Evolutionary conservation across 2,329 filamentous ascomycete species (phyloP).

Genomic region (Neoarthrinium moseri): DNA sequence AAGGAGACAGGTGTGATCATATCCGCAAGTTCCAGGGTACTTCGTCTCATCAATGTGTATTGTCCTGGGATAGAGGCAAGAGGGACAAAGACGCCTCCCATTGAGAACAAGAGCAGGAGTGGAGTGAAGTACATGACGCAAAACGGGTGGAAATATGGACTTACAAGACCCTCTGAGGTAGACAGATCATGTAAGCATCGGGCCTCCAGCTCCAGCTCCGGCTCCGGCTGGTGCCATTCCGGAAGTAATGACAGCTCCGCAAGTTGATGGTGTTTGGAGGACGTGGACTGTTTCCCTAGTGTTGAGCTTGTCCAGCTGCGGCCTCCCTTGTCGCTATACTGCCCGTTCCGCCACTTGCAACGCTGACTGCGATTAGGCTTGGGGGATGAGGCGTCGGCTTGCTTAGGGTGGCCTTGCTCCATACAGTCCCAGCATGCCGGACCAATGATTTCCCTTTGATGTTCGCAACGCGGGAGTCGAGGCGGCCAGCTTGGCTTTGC

Average conservation of each 20-base stretch:
- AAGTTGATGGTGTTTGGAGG: neutral
- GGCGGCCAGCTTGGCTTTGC: no score
- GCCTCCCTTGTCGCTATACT: no score
- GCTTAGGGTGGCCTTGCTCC: neutral
- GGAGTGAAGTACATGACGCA: neutral
- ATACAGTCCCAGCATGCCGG: neutral
- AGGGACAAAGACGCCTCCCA: no score
- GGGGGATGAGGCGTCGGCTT: neutral
- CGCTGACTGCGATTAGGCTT: neutral
- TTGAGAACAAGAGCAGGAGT: neutral
- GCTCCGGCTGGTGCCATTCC: conserved; percentile 3
- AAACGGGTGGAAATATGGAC: neutral
- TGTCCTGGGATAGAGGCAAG: neutral
- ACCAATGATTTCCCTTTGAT: no score
- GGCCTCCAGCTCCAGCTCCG: conserved; percentile 2
- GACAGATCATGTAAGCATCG: neutral
- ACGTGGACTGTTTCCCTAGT: neutral
- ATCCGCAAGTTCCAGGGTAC: no score
- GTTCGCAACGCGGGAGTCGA: no score
- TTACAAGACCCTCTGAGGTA: neutral
- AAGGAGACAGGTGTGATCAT: no score
- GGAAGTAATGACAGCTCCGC: neutral
- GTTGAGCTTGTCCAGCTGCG: conserved; percentile 1
- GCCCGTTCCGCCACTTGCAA: neutral
- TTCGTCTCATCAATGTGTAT: no score